A percentile compares a stretch with the other conserved stretches of the same genome.
These are phyloP conservation scores for Macadamia tetraphylla DNA, from an alignment of 164 flowering plant genomes.

Conservation along the genomic window DNA sequence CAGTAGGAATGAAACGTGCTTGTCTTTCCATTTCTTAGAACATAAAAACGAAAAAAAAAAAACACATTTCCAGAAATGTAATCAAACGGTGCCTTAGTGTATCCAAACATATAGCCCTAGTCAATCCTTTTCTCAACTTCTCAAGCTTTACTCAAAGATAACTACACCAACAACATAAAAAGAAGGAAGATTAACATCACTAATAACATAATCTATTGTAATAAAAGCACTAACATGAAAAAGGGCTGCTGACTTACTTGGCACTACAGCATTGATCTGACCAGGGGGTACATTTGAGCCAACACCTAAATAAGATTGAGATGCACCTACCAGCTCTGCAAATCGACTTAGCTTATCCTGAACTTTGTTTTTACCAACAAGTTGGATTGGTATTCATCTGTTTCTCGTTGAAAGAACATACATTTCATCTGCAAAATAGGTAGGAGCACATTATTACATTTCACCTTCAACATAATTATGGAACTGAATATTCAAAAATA, in stretches of 20 bases:
- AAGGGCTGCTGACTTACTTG: constrained; percentile 46
- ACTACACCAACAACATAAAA: no score
- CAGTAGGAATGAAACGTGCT: no score
- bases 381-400: constrained; percentile 59
- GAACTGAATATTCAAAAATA: not conserved
- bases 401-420: constrained; percentile 81
- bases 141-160: no score
- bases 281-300: constrained; percentile 41
- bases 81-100: no score
- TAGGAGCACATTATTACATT: not conserved
- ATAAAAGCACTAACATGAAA: not conserved
- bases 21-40: no score
- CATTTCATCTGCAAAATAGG: constrained; percentile 68
- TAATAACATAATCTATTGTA: no score
- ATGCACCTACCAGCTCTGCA: constrained; percentile 64
- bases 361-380: constrained; percentile 73
- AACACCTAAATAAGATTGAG: constrained; percentile 76
- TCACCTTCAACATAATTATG: not conserved
- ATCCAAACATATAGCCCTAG: no score
- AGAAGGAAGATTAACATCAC: no score
- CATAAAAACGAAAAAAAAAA: no score
- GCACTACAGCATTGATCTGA: constrained; percentile 36
- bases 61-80: no score
- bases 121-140: no score
- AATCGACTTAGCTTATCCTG: constrained; percentile 69